Base-by-base conservation (phyloP, 805 yeast species). In the Spathaspora boniae region DNA sequence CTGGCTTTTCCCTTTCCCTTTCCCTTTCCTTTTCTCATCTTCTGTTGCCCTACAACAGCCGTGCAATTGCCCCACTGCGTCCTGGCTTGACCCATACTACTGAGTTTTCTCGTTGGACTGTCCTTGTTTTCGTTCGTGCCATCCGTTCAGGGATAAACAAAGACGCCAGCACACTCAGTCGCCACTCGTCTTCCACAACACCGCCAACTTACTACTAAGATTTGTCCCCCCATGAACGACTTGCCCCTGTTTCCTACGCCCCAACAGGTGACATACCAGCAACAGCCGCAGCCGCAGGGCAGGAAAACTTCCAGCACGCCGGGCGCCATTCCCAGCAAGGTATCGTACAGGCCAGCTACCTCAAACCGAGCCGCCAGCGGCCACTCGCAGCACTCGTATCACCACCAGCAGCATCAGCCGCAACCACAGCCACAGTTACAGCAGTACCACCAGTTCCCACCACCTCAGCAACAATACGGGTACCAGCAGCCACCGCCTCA, bases 161-260 rank as follows among this genome's bases (percentile, higher is more conserved):
- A n/a, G n/a, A n/a, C n/a, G n/a, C n/a, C n/a, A n/a, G n/a, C n/a
- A n/a, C n/a, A n/a, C n/a, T n/a, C n/a, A n/a, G n/a, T 22, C 12
- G 11, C 12, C 21, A 16, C n/a, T 31, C 16, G 7, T 8, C 22
- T 26, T 16, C 15, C 11, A 16, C 18, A 29, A 19, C 17, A 11
- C 11, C 26, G 12, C 17, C 4, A 4, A 33, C 14, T 14, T 6
- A 37, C n/a, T 9, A 54, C n/a, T n/a, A n/a, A n/a, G n/a, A n/a
- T n/a, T n/a, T n/a, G n/a, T n/a, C n/a, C 54, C 55, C 50, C 54
- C 3, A 48, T 48, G 29, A 57, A 68, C 53, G 72, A 68, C 24
- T 53, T 68, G 45, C 74, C 74, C 16, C 47, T 56, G 48, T 65
- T 64, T 45, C 74, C 72, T 5, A 68, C 74, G 17, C 74, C 73